These are phyloP conservation scores for Monilinia laxa DNA, from an alignment of 2,329 filamentous ascomycete species.

Conservation along the genomic window DNA sequence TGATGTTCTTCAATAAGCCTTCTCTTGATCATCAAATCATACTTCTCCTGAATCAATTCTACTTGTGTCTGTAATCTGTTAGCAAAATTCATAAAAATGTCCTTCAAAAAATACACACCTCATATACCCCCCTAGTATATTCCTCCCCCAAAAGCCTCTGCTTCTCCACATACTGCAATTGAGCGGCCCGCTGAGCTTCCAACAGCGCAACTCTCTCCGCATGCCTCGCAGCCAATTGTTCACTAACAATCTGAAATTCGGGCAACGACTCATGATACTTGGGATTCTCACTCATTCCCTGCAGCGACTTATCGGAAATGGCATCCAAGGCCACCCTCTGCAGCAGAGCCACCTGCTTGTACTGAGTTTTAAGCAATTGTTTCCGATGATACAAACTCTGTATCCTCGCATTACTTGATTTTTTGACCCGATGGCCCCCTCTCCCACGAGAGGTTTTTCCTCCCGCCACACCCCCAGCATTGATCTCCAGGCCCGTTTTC, in stretches of 20 bases:
- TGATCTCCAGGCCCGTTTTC: not conserved
- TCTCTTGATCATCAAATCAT: slow-evolving; percentile 30
- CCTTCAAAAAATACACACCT: slow-evolving; percentile 30
- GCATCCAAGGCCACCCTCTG: slow-evolving; percentile 34
- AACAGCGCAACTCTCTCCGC: slow-evolving; percentile 26
- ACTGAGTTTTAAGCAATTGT: slow-evolving; percentile 34
- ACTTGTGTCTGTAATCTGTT: slow-evolving; percentile 23
- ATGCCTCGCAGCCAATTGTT: slow-evolving; percentile 29
- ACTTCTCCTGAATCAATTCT: slow-evolving; percentile 30
- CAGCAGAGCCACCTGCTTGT: slow-evolving; percentile 32
- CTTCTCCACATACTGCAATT: slow-evolving; percentile 25
- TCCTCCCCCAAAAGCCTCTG: slow-evolving; percentile 25
- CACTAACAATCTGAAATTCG: slow-evolving; percentile 34
- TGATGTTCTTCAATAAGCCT: slow-evolving; percentile 30
- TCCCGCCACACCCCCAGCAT: slow-evolving; percentile 18
- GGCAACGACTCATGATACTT: slow-evolving; percentile 36
- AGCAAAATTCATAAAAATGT: slow-evolving; percentile 14
- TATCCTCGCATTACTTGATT: slow-evolving; percentile 34
- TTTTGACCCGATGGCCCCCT: slow-evolving; percentile 37
- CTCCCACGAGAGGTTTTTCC: slow-evolving; percentile 28
- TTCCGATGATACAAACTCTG: slow-evolving; percentile 37
- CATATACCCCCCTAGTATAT: slow-evolving; percentile 27
- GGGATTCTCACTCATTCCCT: slow-evolving; percentile 30
- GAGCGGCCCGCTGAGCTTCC: slow-evolving; percentile 22
- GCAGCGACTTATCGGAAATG: slow-evolving; percentile 37